Evolutionary conservation across 208 protist species (phyloP).

Genomic region (Leishmania martiniquensis): DNA sequence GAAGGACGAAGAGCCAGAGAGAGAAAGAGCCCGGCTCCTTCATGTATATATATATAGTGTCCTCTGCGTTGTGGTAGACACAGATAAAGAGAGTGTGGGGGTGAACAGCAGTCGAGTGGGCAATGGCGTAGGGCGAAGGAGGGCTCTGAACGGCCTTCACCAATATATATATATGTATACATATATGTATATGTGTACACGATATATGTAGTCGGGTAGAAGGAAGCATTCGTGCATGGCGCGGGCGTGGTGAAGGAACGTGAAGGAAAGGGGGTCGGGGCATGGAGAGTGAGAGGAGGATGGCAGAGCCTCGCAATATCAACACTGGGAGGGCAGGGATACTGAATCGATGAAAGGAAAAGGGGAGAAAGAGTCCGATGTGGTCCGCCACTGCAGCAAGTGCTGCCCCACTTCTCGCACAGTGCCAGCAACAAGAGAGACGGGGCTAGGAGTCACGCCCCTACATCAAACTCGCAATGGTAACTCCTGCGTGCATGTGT

Average conservation of each 20-base stretch:
- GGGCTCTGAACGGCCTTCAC: neutral
- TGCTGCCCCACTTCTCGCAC: neutral
- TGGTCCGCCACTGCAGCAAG: neutral
- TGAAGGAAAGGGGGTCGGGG: neutral
- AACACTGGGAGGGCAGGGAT: too few relatives aligned
- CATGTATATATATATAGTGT: too few relatives aligned
- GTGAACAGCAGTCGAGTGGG: neutral
- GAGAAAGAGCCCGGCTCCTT: neutral
- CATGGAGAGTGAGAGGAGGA: slow-evolving; percentile 7
- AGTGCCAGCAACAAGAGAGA: neutral
- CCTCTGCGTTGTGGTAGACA: neutral
- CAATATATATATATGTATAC: neutral
- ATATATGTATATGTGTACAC: neutral
- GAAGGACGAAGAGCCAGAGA: neutral
- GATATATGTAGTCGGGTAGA: neutral
- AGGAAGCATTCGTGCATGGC: too few relatives aligned
- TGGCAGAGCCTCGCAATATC: neutral
- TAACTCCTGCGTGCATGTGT: neutral
- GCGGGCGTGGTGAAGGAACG: neutral
- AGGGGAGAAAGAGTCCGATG: neutral
- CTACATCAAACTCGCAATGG: neutral
- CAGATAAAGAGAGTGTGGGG: neutral
- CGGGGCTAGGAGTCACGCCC: neutral
- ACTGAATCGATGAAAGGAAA: neutral
- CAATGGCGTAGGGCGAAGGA: neutral